Percentiles rank a stretch among this genome's conserved stretches.
Conservation (phyloP, 108 stramenopile species). For the Conticribra guillardii region DNA sequence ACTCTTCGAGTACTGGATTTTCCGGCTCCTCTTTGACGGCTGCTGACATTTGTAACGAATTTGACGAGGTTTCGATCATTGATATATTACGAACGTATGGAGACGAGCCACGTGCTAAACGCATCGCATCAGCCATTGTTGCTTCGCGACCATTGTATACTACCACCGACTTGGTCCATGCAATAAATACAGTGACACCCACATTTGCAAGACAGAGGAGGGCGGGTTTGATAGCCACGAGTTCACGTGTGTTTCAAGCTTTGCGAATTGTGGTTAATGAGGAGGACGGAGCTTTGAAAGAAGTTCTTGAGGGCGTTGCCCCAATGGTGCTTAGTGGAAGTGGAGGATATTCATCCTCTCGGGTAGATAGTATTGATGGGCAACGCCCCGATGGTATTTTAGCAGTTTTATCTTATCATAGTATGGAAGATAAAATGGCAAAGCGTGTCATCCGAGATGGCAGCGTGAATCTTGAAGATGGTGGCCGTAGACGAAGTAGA, state of each 20-base stretch:
- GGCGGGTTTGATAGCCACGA: slow-evolving; percentile 80
- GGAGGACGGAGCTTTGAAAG: slow-evolving; percentile 76
- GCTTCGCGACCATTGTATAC: slow-evolving; percentile 73
- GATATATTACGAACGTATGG: slow-evolving; percentile 78
- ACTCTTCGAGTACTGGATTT: slow-evolving; percentile 55
- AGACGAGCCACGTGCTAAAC: slow-evolving; percentile 81
- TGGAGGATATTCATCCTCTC: slow-evolving; percentile 47
- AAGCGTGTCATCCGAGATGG: slow-evolving; percentile 90
- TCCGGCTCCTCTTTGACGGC: slow-evolving; percentile 62
- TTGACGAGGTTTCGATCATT: slow-evolving; percentile 73
- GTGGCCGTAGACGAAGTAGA: slow-evolving; percentile 6
- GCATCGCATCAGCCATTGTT: slow-evolving; percentile 80
- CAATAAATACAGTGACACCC: slow-evolving; percentile 78
- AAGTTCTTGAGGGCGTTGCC: slow-evolving; percentile 69
- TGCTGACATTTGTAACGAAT: slow-evolving; percentile 89
- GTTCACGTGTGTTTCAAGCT: slow-evolving; percentile 88
- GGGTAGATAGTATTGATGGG: slow-evolving; percentile 18
- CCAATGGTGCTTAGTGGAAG: slow-evolving; percentile 61
- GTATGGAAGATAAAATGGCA: slow-evolving; percentile 90
- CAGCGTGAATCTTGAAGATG: slow-evolving; percentile 31
- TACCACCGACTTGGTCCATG: slow-evolving; percentile 78
- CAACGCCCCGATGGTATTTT: slow-evolving; percentile 39
- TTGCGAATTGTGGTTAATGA: slow-evolving; percentile 93
- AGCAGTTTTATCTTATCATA: slow-evolving; percentile 93
- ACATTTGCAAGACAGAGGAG: slow-evolving; percentile 73